Conservation (phyloP, 805 yeast genomes). For the Clavispora santaluciae region DNA sequence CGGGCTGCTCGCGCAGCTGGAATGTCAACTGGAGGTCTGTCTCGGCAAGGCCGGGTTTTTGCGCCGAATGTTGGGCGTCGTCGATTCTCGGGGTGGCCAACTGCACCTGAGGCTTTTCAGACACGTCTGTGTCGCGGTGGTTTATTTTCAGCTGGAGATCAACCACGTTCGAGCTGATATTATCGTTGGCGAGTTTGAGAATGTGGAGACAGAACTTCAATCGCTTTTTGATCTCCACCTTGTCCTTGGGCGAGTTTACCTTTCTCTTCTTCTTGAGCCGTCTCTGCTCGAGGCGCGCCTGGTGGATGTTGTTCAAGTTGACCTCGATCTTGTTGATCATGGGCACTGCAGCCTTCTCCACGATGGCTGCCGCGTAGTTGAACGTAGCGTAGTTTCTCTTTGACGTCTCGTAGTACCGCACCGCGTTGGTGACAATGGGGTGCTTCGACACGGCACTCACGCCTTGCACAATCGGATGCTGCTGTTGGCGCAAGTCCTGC, state of each 20-base stretch:
- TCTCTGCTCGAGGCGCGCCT: conserved; percentile 20
- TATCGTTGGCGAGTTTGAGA: conserved; percentile 74
- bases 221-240: conserved; percentile 64
- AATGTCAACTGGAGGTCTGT: no score
- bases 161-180: conserved; percentile 61
- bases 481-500: conserved; percentile 12
- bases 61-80: not conserved
- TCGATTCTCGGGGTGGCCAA: not conserved
- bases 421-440: conserved; percentile 45
- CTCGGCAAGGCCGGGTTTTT: no score
- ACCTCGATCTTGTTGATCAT: conserved; percentile 46
- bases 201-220: conserved; percentile 76
- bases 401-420: conserved; percentile 42
- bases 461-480: conserved; percentile 37
- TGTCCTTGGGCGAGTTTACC: conserved; percentile 14
- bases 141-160: conserved; percentile 49
- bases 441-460: conserved; percentile 36
- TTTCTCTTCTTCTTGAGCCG: conserved; percentile 12
- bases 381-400: conserved; percentile 45
- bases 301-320: conserved; percentile 39
- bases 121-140: conserved; percentile 39
- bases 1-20: not conserved
- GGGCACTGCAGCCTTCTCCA: conserved; percentile 52
- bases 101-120: conserved; percentile 16
- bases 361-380: conserved; percentile 57